Base-by-base conservation (phyloP, 192 early-diverging fungal species). In the Mortierella claussenii region DNA sequence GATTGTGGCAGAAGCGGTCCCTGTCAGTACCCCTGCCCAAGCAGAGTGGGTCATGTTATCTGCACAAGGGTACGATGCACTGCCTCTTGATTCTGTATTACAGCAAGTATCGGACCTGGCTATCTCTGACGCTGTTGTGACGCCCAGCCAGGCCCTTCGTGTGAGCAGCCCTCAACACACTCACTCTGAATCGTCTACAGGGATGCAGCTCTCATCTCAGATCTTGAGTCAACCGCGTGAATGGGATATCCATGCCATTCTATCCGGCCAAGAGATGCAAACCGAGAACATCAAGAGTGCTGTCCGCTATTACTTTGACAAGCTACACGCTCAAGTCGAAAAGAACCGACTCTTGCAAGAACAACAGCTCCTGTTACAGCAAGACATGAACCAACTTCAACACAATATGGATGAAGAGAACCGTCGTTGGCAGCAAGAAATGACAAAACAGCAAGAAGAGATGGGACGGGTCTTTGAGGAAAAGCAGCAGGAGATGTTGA, bases 401-500 rank as follows among this genome's bases (percentile, higher is more conserved):
- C 49, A 28, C 10, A 48, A 20, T 8, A 48, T 48, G 7, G 46
- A 48, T 23, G 46, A 48, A 7, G 18, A 48, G 46, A 15, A n/a
- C n/a, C 13, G 20, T 6, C 13, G n/a, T 15, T n/a, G 13, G 20
- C 10, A 20, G 4, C 10, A 47, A n/a, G n/a, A 47, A n/a, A 47
- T 47, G 45, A 5, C n/a, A 20, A 5, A 47, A 18, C 45, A 47
- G 28, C n/a, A 9, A 43, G 5, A 11, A 26, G 55, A 43, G 37
- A 40, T 40, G 37, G 8, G 13, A 40, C 7, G 13, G 13, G 7
- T 13, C 37, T 40, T 40, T 40, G 37, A 40, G 8, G 37, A 40
- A 13, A 40, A 40, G 13, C 37, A 40, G 27, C n/a, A 66, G n/a
- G 11, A 56, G 52, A 56, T 56, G 40, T 11, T 45, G 28, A 30